Percentiles rank a stretch among this genome's conserved stretches.
Conservation (phyloP, 2,329 filamentous ascomycete genomes). For the Verticillium klebahnii region DNA sequence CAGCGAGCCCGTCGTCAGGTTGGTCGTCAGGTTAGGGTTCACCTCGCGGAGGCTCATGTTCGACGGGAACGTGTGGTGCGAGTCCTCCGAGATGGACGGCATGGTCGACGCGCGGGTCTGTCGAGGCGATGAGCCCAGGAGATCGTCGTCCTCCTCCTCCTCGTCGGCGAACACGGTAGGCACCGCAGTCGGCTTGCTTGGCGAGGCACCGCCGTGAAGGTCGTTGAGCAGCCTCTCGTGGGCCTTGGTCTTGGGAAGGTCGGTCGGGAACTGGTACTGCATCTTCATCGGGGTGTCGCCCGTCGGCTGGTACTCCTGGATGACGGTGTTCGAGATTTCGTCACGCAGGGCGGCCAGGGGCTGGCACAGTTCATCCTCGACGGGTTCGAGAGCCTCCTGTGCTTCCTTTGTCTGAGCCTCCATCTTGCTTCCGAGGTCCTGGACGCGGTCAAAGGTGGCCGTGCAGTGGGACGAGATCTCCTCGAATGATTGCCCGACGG, state of each 20-base stretch:
- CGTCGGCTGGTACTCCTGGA: slow-evolving; percentile 80
- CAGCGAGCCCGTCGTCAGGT: slow-evolving; percentile 29
- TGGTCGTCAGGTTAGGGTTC: slow-evolving; percentile 41
- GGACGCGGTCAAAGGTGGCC: slow-evolving; percentile 62
- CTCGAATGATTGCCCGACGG: slow-evolving; percentile 68
- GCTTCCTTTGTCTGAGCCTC: slow-evolving; percentile 54
- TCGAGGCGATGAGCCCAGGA: neutral
- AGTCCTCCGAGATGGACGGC: slow-evolving; percentile 11
- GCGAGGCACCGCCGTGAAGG: slow-evolving; percentile 26
- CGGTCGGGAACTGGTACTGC: slow-evolving; percentile 74
- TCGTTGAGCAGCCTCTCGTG: slow-evolving; percentile 40
- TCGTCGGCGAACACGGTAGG: slow-evolving; percentile 36
- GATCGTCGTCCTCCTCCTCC: slow-evolving; percentile 6
- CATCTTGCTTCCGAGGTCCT: slow-evolving; percentile 65
- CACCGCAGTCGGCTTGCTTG: slow-evolving; percentile 15
- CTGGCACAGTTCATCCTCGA: slow-evolving; percentile 57
- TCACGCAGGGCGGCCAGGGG: slow-evolving; percentile 69
- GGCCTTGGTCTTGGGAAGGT: slow-evolving; percentile 67
- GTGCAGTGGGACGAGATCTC: slow-evolving; percentile 68
- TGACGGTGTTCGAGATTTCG: slow-evolving; percentile 56
- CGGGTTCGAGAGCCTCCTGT: slow-evolving; percentile 54
- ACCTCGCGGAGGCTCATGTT: slow-evolving; percentile 50
- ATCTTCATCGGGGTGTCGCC: slow-evolving; percentile 80
- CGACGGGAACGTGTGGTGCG: slow-evolving; percentile 19
- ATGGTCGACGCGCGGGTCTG: slow-evolving; percentile 7